These are phyloP conservation scores for Trypanosoma cruzi DNA, from an alignment of 208 protist species.

Conservation along the genomic window DNA sequence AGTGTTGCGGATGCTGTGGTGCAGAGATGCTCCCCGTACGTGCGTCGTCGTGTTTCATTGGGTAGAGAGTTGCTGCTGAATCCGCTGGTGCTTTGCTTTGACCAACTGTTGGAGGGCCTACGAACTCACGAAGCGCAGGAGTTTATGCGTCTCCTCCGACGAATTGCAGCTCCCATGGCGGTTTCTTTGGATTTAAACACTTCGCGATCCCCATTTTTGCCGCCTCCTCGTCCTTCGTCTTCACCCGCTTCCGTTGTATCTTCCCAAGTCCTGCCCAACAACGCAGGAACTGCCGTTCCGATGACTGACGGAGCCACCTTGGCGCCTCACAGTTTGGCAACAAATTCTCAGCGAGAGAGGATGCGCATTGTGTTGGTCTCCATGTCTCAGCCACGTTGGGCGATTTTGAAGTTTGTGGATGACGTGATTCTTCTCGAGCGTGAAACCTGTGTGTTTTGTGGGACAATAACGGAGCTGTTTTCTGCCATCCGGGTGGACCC, in stretches of 20 bases:
- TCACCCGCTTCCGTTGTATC: not conserved
- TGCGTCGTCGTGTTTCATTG: conserved; percentile 50
- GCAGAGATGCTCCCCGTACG: conserved; percentile 47
- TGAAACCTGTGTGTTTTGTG: conserved; percentile 43
- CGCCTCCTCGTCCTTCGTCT: not conserved
- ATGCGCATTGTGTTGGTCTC: conserved; percentile 34
- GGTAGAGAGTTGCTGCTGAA: conserved; percentile 64
- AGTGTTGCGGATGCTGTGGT: conserved; percentile 29
- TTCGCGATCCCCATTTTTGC: not conserved
- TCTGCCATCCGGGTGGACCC: conserved; percentile 29
- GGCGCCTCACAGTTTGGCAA: not conserved
- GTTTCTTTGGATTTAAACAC: not conserved
- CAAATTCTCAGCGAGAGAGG: not conserved
- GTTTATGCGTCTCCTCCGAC: conserved; percentile 45
- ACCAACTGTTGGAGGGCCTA: conserved; percentile 49
- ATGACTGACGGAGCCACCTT: not conserved
- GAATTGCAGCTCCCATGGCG: conserved; percentile 29
- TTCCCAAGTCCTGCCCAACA: not conserved
- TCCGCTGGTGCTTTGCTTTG: conserved; percentile 52
- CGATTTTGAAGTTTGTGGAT: conserved; percentile 57
- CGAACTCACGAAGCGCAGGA: conserved; percentile 67
- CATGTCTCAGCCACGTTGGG: conserved; percentile 66
- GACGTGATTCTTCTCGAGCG: conserved; percentile 61
- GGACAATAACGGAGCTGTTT: conserved; percentile 37
- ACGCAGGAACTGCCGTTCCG: not conserved